These are phyloP conservation scores for Rubus idaeus DNA, from an alignment of 306 rosid genomes.

Conservation along the genomic window DNA sequence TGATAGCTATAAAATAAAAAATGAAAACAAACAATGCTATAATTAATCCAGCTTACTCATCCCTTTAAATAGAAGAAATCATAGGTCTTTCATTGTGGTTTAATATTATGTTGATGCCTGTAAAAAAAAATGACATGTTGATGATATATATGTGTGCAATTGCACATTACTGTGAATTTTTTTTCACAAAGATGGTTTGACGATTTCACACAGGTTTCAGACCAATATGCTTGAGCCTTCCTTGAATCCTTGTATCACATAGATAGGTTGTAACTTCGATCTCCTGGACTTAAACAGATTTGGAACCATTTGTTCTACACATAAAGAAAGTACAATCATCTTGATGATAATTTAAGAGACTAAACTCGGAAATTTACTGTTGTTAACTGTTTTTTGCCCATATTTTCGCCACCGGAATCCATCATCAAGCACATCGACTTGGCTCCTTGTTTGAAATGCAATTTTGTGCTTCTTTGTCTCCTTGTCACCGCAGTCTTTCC, in stretches of 20 bases:
- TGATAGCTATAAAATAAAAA: neutral
- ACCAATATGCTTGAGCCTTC: neutral
- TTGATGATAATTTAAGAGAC: neutral
- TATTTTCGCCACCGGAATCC: constrained; percentile 76
- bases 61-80: neutral
- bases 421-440: constrained; percentile 59
- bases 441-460: constrained; percentile 63
- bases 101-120: neutral
- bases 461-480: constrained; percentile 35
- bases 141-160: neutral
- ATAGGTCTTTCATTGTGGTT: neutral
- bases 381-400: constrained; percentile 57
- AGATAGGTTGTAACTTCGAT: too few species aligned
- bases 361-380: constrained; percentile 56
- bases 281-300: too few species aligned
- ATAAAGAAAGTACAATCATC: neutral
- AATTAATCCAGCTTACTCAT: neutral
- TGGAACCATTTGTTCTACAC: too few species aligned
- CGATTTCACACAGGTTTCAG: neutral
- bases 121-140: neutral
- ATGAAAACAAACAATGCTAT: neutral
- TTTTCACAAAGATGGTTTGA: neutral
- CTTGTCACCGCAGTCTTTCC: constrained; percentile 26
- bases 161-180: neutral
- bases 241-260: neutral